Evolutionary conservation across 495 filamentous ascomycete species (phyloP), one percentile per base, ranked within the genome.

Genomic region (Hapsidospora chrysogenum): DNA sequence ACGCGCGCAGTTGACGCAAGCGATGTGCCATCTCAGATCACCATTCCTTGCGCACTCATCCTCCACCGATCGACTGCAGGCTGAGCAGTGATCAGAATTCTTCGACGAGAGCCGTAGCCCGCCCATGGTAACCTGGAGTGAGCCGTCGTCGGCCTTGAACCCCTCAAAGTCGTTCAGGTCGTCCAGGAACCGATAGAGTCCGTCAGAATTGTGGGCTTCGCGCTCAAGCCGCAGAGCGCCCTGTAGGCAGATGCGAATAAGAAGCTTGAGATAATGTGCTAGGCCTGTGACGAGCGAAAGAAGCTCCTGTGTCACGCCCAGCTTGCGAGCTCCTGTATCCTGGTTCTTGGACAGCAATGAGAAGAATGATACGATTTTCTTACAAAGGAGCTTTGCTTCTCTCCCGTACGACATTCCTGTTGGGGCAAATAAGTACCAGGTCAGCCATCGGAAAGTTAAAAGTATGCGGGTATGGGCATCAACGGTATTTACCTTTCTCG

Each of bases 281-380:
- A 99, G 73, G 15, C 92, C 87, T 9, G 92, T 99, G 31, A 99
- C 92, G 10, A 99, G 66, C 9, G 85, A 87, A 10, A 99, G 63
- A 16, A 99, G 67, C 50, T 96, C 92, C 55, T 99, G 92, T 10
- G 92, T 99, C 21, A 99, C 92, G 26, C 92, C 92, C 9, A 95
- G 70, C 49, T 94, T 76, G 29, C 81, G 65, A 23, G 83, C 74
- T 6, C 83, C 84, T 10, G 77, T 84, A 43, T 94, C 85, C 54
- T 95, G 86, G 2, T 84, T 87, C 47, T 92, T 92, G 2, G 87
- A 85, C 3, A 99, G 63, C 20, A 99, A 59, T 9, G 80, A 78
- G 53, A 99, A 99, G 63, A 99, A 99, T 13, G 89, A 81, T 17
- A 99, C 89, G 35, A 99, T 92, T 57, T 99, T 99, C 56, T 99